phyloP scores from a whole-genome alignment of 306 rosid species.

The Acmispon strigosus region DNA sequence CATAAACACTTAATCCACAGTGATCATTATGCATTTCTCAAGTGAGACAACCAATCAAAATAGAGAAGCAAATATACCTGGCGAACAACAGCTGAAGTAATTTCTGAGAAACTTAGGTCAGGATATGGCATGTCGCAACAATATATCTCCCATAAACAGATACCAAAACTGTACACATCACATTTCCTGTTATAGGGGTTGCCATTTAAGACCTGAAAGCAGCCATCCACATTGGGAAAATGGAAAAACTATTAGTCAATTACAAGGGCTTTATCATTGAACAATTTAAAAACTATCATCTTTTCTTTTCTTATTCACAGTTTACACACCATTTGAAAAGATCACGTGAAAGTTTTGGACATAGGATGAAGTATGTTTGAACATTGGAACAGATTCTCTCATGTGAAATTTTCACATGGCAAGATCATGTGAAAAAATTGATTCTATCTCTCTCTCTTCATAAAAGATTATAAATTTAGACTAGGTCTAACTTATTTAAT shows the following conservation, averaged over 20 bases:
- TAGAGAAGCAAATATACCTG: constrained; percentile 47
- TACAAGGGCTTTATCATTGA: background rate
- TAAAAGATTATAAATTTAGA: background rate
- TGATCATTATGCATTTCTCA: background rate
- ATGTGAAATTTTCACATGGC: too few species aligned
- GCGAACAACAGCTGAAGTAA: constrained; percentile 94
- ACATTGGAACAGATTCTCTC: background rate
- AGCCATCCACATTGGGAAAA: constrained; percentile 18
- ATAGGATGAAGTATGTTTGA: background rate
- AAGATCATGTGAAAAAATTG: background rate
- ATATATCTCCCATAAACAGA: constrained; percentile 93
- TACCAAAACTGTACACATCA: constrained; percentile 94
- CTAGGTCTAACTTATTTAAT: background rate
- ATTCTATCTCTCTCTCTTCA: background rate
- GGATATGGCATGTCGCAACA: constrained; percentile 99
- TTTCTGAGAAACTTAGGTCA: constrained; percentile 94
- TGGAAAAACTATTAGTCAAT: constrained; percentile 18
- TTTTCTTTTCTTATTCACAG: too few species aligned
- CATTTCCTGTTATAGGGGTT: constrained; percentile 96
- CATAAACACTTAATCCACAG: background rate
- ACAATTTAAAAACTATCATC: background rate
- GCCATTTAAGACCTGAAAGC: constrained; percentile 86
- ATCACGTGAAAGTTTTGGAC: too few species aligned
- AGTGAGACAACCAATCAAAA: background rate
- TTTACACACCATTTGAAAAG: background rate